Conservation (phyloP, 2,329 filamentous ascomycete species). For the Epichloe scottii region DNA sequence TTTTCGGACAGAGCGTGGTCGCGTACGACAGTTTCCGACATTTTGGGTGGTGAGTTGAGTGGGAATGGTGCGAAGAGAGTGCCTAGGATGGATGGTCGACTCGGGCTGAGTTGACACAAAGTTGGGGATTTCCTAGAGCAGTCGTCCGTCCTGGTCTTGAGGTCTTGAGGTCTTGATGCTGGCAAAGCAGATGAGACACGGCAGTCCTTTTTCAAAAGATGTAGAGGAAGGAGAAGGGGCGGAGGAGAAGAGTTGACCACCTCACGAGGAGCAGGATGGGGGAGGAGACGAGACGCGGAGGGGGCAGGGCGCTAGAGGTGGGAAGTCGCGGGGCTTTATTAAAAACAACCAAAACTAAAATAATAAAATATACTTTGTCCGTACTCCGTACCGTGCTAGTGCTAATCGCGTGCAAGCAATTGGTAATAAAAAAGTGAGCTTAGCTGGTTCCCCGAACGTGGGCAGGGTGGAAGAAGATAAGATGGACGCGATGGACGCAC, state of each 20-base stretch:
- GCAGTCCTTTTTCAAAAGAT: neutral
- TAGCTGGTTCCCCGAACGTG: no score
- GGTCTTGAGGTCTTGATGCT: neutral
- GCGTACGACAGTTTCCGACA: conserved; percentile 4
- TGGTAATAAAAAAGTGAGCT: no score
- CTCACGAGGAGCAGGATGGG: neutral
- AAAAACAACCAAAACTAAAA: neutral
- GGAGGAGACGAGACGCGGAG: neutral
- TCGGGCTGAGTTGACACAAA: no score
- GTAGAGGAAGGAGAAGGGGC: neutral
- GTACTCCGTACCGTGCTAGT: neutral
- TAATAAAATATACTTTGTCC: neutral
- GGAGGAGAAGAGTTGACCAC: neutral
- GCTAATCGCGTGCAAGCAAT: neutral
- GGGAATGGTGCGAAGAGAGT: neutral
- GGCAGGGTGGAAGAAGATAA: no score
- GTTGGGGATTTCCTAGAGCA: no score
- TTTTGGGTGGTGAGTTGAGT: neutral
- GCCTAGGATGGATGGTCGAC: no score
- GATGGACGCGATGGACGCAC: no score
- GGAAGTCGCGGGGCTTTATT: neutral
- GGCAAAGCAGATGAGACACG: neutral
- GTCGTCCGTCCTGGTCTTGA: no score
- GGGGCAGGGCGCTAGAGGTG: neutral
- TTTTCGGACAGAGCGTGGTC: conserved; percentile 4